Evolutionary conservation across 306 rosid genomes (phyloP).

Genomic region (Vigna angularis): DNA sequence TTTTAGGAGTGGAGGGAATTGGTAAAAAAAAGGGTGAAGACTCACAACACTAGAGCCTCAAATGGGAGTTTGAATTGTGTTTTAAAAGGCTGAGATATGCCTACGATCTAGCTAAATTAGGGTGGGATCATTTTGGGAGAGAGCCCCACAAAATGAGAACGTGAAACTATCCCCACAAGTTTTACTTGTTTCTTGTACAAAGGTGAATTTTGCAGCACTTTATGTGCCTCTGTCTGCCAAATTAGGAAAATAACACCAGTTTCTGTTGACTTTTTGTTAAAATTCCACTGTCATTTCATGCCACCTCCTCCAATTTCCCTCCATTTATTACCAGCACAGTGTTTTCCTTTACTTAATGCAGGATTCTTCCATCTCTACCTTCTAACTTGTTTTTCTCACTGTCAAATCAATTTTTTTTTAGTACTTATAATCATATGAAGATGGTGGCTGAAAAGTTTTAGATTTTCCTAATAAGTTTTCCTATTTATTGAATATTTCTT

Average conservation of each 20-base stretch:
- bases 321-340: constrained; percentile 20
- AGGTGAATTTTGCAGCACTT: constrained; percentile 43
- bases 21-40: constrained; percentile 16
- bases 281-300: constrained; percentile 22
- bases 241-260: constrained; percentile 36
- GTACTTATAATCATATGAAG: too few relatives aligned
- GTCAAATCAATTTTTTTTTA: too few relatives aligned
- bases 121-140: constrained; percentile 32
- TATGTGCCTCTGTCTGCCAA: constrained; percentile 8
- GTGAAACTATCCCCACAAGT: constrained; percentile 22
- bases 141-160: constrained; percentile 53
- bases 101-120: constrained; percentile 38
- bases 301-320: not conserved
- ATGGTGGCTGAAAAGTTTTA: too few relatives aligned
- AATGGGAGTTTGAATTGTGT: constrained; percentile 41
- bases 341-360: not conserved
- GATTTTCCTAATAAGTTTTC: too few relatives aligned
- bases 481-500: too few relatives aligned
- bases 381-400: not conserved
- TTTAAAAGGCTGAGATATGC: constrained; percentile 40
- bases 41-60: not conserved
- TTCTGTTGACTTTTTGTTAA: constrained; percentile 16
- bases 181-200: not conserved
- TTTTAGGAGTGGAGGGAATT: constrained; percentile 61
- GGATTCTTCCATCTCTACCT: not conserved